Evolutionary conservation across 768 basidiomycete species (phyloP), one percentile per base, ranked within the genome.

Genomic region (Russula dissimulans): DNA sequence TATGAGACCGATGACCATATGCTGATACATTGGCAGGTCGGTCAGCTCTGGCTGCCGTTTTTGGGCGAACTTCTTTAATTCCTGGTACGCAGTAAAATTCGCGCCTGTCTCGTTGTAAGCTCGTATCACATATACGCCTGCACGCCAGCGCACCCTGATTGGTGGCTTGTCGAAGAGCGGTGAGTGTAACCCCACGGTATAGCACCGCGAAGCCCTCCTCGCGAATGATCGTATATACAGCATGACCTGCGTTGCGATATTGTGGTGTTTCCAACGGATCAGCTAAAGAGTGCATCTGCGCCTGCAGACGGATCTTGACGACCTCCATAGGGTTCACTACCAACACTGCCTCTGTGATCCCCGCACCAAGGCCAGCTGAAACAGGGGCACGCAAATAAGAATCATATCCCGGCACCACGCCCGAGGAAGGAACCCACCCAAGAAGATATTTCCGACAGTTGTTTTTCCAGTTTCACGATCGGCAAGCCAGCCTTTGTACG

Each of bases 261-360:
- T 89, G 82, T 4, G 97, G 97, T 15, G 83, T 78, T 69, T 99
- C 97, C 55, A 95, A 74, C 39, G 97, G 97, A 73, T 99, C 97
- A 7, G 94, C 91, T 50, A 99, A 79, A 22, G 95, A 98, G 73
- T 98, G 97, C 69, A 90, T 88, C 69, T 99, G 97, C 3, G 97
- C 95, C 74, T 99, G 97, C 67, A 99, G 76, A 31, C 97, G 84
- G 70, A 99, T 98, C 79, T 98, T 98, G 71, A 99, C 91, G 18
- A 98, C 97, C 71, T 99, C 97, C 97, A 99, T 98, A 0, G 97
- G 97, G 47, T 90, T 95, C 11, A 99, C 97, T 47, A 99, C 92
- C 15, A 84, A 78, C 17, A 99, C 83, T 2, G 95, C 97, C 74
- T 98, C 97, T 0, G 93, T 90, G n/a, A 87, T 87, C 29, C 97